A percentile compares a stretch with the other conserved stretches of the same genome.
phyloP scores from a whole-genome alignment of 257 asterid species.

The Nicotiana sylvestris region DNA sequence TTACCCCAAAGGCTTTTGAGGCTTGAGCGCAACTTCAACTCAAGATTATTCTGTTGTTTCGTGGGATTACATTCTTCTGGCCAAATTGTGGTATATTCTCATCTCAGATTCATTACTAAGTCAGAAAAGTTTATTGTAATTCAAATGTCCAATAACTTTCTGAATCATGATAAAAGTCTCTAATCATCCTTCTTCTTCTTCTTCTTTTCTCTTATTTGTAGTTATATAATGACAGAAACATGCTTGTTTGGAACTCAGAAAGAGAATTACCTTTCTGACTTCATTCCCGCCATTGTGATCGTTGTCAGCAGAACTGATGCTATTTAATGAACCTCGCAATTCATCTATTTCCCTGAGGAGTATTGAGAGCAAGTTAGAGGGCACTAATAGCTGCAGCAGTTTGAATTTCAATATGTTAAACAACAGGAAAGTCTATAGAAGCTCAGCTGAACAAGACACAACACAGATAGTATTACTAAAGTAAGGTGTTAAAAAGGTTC shows the following conservation, averaged over 20 bases:
- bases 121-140: neutral
- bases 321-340: conserved; percentile 37
- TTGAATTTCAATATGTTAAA: neutral
- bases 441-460: neutral
- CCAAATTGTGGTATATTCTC: neutral
- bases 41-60: neutral
- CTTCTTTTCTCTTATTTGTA: neutral
- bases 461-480: neutral
- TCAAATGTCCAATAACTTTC: neutral
- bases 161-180: neutral
- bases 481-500: neutral
- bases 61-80: neutral
- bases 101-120: neutral
- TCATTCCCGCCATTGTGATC: conserved; percentile 46
- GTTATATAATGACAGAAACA: neutral
- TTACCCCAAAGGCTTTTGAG: neutral
- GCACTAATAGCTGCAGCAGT: neutral
- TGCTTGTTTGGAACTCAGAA: neutral
- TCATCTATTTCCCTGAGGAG: conserved; percentile 62
- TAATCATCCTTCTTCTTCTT: neutral
- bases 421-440: neutral
- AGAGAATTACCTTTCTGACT: conserved; percentile 54
- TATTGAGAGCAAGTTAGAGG: conserved; percentile 19
- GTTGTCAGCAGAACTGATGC: conserved; percentile 24
- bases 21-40: neutral